Percentiles rank a stretch among this genome's conserved stretches.
Evolutionary conservation across 495 filamentous ascomycete genomes (phyloP).

Genomic region (Collariella sp.): DNA sequence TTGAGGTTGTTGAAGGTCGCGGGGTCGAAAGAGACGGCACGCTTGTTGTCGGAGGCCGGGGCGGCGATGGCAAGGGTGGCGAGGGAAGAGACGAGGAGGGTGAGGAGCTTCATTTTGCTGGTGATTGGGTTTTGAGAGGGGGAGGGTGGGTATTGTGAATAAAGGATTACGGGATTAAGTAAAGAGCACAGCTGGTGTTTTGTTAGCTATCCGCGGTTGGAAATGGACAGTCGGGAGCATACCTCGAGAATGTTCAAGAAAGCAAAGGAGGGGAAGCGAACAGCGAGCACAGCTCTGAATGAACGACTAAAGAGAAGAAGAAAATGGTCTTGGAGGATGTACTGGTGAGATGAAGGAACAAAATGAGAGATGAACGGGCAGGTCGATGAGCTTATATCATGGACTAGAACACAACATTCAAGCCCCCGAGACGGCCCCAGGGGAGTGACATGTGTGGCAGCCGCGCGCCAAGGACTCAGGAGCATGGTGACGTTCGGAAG

Average conservation of each 20-base stretch:
- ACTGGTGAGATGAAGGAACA: conserved; percentile 33
- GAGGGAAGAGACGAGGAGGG: conserved; percentile 32
- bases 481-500: conserved; percentile 34
- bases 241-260: conserved; percentile 38
- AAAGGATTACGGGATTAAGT: conserved; percentile 34
- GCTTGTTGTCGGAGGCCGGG: conserved; percentile 25
- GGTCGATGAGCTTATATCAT: conserved; percentile 35
- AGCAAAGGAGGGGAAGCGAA: conserved; percentile 40
- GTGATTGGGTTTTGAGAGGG: no score
- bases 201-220: conserved; percentile 16
- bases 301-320: conserved; percentile 36
- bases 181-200: conserved; percentile 37
- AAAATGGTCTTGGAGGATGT: conserved; percentile 20
- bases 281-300: conserved; percentile 48
- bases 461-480: conserved; percentile 34
- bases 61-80: conserved; percentile 35
- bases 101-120: conserved; percentile 39
- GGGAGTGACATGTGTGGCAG: conserved; percentile 30
- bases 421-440: conserved; percentile 14
- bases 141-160: conserved; percentile 16
- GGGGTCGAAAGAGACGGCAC: conserved; percentile 26
- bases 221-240: conserved; percentile 1
- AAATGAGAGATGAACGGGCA: conserved; percentile 17
- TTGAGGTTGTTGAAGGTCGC: conserved; percentile 33
- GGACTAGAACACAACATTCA: conserved; percentile 2